These are phyloP conservation scores for Malania oleifera DNA, from an alignment of 164 flowering plant genomes.

Conservation along the genomic window DNA sequence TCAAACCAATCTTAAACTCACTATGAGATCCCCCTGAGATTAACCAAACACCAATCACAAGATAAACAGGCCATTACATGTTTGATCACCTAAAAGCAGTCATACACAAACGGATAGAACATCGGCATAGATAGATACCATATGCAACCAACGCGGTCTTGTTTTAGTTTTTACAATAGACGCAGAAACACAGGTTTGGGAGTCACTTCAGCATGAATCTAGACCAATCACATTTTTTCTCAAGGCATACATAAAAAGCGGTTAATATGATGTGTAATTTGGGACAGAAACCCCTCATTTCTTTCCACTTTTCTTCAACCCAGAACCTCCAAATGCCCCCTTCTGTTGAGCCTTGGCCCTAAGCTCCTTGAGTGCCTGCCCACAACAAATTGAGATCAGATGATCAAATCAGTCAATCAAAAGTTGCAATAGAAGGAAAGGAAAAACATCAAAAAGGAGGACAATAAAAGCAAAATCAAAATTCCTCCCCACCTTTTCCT, in stretches of 20 bases:
- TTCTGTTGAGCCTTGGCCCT: slow-evolving; percentile 84
- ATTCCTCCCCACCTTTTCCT: slow-evolving; percentile 63
- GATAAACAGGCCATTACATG: no score
- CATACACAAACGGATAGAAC: no score
- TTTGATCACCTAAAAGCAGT: no score
- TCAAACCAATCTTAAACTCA: no score
- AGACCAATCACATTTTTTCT: not conserved
- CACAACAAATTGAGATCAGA: not conserved
- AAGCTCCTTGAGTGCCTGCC: slow-evolving; percentile 81
- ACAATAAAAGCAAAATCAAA: not conserved
- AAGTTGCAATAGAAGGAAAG: not conserved
- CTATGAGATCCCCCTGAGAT: no score
- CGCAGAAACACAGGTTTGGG: not conserved
- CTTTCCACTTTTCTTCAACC: slow-evolving; percentile 96
- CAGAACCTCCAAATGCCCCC: slow-evolving; percentile 84
- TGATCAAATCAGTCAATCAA: not conserved
- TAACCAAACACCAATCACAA: no score
- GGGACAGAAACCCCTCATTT: slow-evolving; percentile 33
- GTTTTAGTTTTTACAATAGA: no score
- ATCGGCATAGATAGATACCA: no score
- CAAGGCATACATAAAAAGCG: not conserved
- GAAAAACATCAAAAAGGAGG: not conserved
- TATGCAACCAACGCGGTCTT: no score
- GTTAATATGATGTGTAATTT: not conserved
- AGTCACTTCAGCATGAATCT: not conserved